Percentiles rank a stretch among this genome's conserved stretches.
Evolutionary conservation across 441 rosid species (phyloP).

Genomic region (Populus hybrid): DNA sequence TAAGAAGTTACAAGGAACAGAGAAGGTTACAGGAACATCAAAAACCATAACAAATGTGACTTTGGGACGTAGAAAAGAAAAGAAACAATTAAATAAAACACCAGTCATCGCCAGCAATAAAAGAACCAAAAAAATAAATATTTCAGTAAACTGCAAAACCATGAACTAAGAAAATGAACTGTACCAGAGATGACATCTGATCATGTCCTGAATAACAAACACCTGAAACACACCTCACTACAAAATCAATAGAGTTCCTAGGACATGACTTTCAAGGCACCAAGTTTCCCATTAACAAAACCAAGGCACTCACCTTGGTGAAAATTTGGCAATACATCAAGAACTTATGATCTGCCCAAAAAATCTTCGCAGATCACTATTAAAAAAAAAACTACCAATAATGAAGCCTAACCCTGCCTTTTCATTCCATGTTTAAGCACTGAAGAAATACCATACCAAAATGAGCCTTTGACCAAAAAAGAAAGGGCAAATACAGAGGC

Average conservation of each 20-base stretch:
- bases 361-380: neutral
- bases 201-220: neutral
- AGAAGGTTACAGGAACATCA: neutral
- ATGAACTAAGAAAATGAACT: neutral
- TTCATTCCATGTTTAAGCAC: no score
- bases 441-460: neutral
- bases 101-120: neutral
- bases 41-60: neutral
- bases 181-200: constrained; percentile 1
- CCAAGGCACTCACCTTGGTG: neutral
- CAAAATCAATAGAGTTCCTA: neutral
- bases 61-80: neutral
- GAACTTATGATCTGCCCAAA: neutral
- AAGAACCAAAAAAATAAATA: neutral
- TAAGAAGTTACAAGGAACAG: constrained; percentile 1
- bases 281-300: neutral
- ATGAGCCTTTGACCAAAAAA: neutral
- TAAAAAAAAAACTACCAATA: neutral
- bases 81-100: neutral
- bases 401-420: no score
- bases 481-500: constrained; percentile 7
- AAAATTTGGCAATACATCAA: neutral
- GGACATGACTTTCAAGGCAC: neutral
- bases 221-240: neutral
- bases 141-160: neutral